Evolutionary conservation across 768 basidiomycete species (phyloP), one percentile per base, ranked within the genome.

Genomic region (Tulasnella sp.): DNA sequence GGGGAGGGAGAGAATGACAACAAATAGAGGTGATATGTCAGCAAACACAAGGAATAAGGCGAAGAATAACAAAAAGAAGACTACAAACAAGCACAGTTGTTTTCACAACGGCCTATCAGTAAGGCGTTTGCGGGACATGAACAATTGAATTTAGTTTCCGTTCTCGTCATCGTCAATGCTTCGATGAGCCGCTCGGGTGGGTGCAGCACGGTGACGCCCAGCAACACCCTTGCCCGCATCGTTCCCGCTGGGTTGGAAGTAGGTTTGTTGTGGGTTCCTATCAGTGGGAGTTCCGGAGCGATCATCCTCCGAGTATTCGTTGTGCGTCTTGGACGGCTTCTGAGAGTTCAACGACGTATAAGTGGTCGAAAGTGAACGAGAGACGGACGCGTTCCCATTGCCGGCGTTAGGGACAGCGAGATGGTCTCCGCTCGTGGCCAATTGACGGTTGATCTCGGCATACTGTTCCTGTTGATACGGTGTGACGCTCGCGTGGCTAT

Each of bases 241-340:
- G 21, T 38, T 45, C 30, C 47, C 17, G 21, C 38, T 30, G 5
- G 30, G 47, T 15, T 60, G 49, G 23, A 64, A 64, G 56, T 64
- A 68, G 21, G 63, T 56, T 44, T 67, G 66, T 52, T 66, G 66
- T 7, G 64, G 66, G 65, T 67, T 66, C 32, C 61, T 52, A 47
- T 65, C 58, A 3, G 58, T 58, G 8, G 67, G 64, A 26, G 65
- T 66, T 21, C 67, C 68, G 11, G 62, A 58, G 29, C 65, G 58
- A 41, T 48, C 26, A 30, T n/a, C 29, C 15, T 15, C 23, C 10
- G 3, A 27, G 47, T 9, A 30, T 29, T 13, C 26, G 48, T 32
- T 49, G 30, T 26, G 13, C 24, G 51, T 38, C 17, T 19, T 19
- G 23, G 51, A 52, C 17, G 51, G 58, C 58, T 59, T 19, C 45